Conservation (phyloP, 805 yeast species). For the Kregervanrija fluxuum region DNA sequence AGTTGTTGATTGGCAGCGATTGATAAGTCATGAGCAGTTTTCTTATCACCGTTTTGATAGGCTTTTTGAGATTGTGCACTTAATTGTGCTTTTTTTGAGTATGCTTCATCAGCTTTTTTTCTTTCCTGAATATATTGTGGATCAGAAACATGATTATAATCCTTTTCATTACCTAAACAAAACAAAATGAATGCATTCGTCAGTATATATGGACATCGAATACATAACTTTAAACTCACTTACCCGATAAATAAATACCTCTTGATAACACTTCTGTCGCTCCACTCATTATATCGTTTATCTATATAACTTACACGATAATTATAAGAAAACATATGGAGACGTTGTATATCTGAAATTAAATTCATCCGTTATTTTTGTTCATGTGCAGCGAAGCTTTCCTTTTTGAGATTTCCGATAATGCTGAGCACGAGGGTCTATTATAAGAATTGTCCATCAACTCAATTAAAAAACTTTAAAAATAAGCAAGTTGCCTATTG, state of each 20-base stretch:
- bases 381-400: too few species aligned
- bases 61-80: slow-evolving; percentile 71
- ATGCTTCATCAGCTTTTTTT: slow-evolving; percentile 60
- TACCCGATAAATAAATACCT: slow-evolving; percentile 21
- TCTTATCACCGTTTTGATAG: slow-evolving; percentile 65
- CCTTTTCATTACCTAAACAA: slow-evolving; percentile 23
- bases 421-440: too few species aligned
- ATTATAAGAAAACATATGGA: too few species aligned
- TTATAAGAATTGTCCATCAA: too few species aligned
- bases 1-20: slow-evolving; percentile 56
- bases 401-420: too few species aligned
- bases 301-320: too few species aligned
- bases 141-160: slow-evolving; percentile 72
- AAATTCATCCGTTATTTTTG: too few species aligned
- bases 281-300: slow-evolving; percentile 15
- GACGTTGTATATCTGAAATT: too few species aligned
- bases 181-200: background rate
- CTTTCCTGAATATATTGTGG: slow-evolving; percentile 56
- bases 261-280: slow-evolving; percentile 17
- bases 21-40: slow-evolving; percentile 65
- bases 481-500: too few species aligned
- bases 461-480: too few species aligned
- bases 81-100: slow-evolving; percentile 44
- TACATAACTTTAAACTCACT: slow-evolving; percentile 1
- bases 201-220: background rate